These are phyloP conservation scores for Pseudogymnoascus sp. DNA, from an alignment of 2,329 filamentous ascomycete genomes.

Conservation along the genomic window DNA sequence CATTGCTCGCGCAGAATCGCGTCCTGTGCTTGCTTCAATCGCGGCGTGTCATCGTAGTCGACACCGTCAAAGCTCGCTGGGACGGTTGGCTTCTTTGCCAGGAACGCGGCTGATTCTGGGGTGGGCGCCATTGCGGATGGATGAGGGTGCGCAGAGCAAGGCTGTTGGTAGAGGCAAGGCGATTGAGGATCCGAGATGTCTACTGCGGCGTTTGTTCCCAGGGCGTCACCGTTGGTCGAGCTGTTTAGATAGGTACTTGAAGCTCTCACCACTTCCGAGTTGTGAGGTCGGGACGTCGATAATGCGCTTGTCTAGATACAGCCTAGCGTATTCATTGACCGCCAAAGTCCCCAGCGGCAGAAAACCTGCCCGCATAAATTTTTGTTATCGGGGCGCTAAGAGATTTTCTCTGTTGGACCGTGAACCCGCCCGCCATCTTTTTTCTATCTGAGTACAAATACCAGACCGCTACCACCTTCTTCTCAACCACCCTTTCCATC, in stretches of 20 bases:
- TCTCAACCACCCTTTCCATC: constrained; percentile 10
- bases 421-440: constrained; percentile 16
- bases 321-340: background rate
- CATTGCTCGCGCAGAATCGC: constrained; percentile 78
- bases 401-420: constrained; percentile 3
- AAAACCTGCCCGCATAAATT: constrained; percentile 6
- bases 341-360: background rate
- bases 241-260: background rate
- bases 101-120: constrained; percentile 72
- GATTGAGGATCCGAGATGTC: background rate
- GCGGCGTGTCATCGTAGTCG: constrained; percentile 74
- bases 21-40: constrained; percentile 76
- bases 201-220: background rate
- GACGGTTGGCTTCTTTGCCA: constrained; percentile 76
- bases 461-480: constrained; percentile 12
- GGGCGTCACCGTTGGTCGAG: background rate
- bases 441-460: constrained; percentile 12
- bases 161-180: background rate
- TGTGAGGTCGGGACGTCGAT: background rate
- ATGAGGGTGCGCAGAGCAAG: background rate
- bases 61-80: constrained; percentile 79
- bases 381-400: constrained; percentile 6
- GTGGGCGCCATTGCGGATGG: constrained; percentile 55
- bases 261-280: constrained; percentile 6
- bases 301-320: background rate